These are phyloP conservation scores for Leucaena leucocephala DNA, from an alignment of 306 rosid genomes.

Conservation along the genomic window DNA sequence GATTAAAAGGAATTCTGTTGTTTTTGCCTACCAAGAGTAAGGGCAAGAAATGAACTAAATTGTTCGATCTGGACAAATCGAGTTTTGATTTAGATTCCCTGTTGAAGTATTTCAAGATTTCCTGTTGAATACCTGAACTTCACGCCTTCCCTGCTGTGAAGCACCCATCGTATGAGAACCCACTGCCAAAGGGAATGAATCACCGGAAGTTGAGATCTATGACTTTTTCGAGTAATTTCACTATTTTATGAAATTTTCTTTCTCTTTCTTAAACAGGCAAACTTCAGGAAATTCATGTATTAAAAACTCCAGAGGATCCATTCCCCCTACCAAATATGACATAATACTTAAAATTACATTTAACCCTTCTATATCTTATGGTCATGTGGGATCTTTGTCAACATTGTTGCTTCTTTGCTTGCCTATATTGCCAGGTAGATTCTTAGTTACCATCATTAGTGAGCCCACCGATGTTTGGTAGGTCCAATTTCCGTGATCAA, in stretches of 20 bases:
- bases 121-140: neutral
- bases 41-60: conserved; percentile 14
- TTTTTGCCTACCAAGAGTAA: neutral
- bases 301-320: neutral
- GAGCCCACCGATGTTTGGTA: neutral
- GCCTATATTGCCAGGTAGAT: neutral
- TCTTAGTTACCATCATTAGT: neutral
- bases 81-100: neutral
- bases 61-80: neutral
- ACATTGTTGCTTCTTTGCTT: neutral
- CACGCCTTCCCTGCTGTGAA: neutral
- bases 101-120: neutral
- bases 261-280: neutral
- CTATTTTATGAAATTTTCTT: neutral
- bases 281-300: neutral
- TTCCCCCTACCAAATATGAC: neutral
- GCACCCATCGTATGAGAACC: neutral
- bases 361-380: neutral
- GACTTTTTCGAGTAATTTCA: neutral
- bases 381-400: neutral
- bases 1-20: neutral
- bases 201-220: neutral
- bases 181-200: no score
- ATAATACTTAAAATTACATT: neutral
- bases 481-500: neutral